A percentile compares a stretch with the other conserved stretches of the same genome.
Evolutionary conservation across 2,329 filamentous ascomycete species (phyloP).

Genomic region (Ophiostoma perfectum): DNA sequence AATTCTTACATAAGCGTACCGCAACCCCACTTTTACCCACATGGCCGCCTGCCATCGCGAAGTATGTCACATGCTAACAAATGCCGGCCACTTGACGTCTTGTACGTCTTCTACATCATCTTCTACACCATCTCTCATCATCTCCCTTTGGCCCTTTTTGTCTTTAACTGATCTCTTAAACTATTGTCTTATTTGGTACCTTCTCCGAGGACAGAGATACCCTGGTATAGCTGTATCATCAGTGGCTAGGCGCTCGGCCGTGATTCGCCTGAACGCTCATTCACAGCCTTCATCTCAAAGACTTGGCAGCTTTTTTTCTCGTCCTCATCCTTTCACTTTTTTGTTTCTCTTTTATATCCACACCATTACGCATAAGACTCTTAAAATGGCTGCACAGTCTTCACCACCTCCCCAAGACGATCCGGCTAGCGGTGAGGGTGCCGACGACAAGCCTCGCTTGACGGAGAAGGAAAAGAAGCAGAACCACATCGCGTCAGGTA

Average conservation of each 20-base stretch:
- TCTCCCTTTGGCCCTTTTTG: too few species aligned
- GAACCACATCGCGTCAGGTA: constrained; percentile 37
- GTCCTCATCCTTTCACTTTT: too few species aligned
- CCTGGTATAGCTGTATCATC: too few species aligned
- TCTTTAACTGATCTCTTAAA: too few species aligned
- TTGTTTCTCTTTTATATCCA: background rate
- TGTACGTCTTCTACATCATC: too few species aligned
- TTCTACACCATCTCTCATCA: too few species aligned
- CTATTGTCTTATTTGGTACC: too few species aligned
- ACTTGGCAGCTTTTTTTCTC: too few species aligned
- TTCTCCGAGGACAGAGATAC: too few species aligned
- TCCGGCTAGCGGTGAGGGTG: constrained; percentile 15
- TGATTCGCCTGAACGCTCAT: too few species aligned
- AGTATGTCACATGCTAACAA: constrained; percentile 4
- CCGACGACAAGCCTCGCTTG: constrained; percentile 34
- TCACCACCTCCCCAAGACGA: constrained; percentile 18
- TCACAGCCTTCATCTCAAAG: too few species aligned
- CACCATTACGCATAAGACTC: background rate
- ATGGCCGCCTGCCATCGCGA: background rate
- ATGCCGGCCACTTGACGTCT: background rate
- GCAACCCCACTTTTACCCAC: background rate
- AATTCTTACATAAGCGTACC: background rate
- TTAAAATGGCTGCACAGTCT: constrained; percentile 15
- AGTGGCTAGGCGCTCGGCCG: too few species aligned
- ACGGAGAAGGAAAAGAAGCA: constrained; percentile 38